phyloP scores from a whole-genome alignment of 148 eudicot genomes.

The Limonium bicolor region DNA sequence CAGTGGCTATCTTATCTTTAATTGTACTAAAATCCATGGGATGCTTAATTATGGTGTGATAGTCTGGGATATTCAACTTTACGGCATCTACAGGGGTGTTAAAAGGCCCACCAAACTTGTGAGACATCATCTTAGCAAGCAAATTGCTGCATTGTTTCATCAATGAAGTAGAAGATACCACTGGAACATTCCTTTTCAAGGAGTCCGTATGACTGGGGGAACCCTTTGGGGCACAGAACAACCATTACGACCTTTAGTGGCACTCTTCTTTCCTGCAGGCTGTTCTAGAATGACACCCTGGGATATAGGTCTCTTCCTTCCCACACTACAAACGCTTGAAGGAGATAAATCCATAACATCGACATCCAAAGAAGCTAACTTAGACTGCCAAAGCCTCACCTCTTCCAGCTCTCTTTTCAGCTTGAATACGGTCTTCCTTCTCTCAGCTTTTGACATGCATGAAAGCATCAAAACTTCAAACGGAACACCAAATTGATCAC shows the following conservation, averaged over 20 bases:
- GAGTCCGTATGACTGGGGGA: constrained; percentile 14
- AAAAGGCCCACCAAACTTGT: constrained; percentile 52
- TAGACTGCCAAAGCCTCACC: constrained; percentile 47
- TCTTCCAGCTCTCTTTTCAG: constrained; percentile 67
- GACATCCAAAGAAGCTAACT: constrained; percentile 24
- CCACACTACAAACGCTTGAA: constrained; percentile 47
- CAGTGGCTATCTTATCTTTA: constrained; percentile 33
- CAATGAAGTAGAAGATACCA: constrained; percentile 21
- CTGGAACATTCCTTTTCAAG: constrained; percentile 19
- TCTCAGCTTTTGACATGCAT: constrained; percentile 45
- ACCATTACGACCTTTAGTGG: constrained; percentile 33
- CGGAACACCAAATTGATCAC: constrained; percentile 51
- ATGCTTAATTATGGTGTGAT: constrained; percentile 61
- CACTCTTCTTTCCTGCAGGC: constrained; percentile 9
- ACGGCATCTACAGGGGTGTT: constrained; percentile 68
- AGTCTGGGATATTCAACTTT: constrained; percentile 63
- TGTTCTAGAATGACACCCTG: constrained; percentile 11
- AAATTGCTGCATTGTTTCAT: constrained; percentile 67
- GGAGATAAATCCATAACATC: constrained; percentile 24
- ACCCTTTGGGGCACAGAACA: constrained; percentile 24
- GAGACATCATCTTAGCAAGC: constrained; percentile 39
- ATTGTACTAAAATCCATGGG: constrained; percentile 93
- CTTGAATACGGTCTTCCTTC: constrained; percentile 43
- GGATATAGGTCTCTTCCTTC: constrained; percentile 32
- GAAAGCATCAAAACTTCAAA: constrained; percentile 42